Base-by-base conservation (phyloP, 2,329 filamentous ascomycete genomes). In the Diplodia seriata region DNA sequence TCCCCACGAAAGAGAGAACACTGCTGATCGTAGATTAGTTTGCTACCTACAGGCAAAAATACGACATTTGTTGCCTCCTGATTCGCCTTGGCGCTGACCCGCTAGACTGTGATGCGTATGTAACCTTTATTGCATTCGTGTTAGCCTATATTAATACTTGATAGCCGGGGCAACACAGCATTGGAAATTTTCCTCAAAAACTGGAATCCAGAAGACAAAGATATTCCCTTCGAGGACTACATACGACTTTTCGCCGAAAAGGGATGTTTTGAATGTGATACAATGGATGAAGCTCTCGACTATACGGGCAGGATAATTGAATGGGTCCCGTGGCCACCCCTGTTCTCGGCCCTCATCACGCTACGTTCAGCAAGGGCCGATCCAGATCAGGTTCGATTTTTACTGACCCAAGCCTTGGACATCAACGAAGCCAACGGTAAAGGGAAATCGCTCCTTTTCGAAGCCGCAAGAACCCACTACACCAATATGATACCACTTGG, bases 301-400 rank as follows among this genome's bases (percentile, higher is more conserved):
- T 1, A 3, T 2, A 3, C 0, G 8, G 43, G 18, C 15, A 8
- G 7, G 11, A 6, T 11, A 3, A 1, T 20, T n/a, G 43, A 1
- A 8, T 47, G 8, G 2, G 11, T n/a, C 9, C 18, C 1, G 4
- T 1, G 2, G 7, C 15, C 43, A 20, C 43, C 18, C 8, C 3
- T 9, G 3, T 20, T 47, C n/a, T 2, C 5, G 2, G 2, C 7
- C 0, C 3, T n/a, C 7, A 5, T 1, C 2, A n/a, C 0, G 6
- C 18, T 47, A 9, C 2, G 3, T 6, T 9, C n/a, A 47, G 3
- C 7, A 36, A 36, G 8, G 43, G 6, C n/a, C 9, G 20, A 20
- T n/a, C 18, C 18, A 20, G n/a, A 47, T 47, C 43, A 20, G 9
- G 2, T 47, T 1, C n/a, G 14, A 1, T n/a, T n/a, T 11, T 20